Base-by-base conservation (phyloP, 2,329 filamentous ascomycete species). In the Pseudohalonectria lignicola region DNA sequence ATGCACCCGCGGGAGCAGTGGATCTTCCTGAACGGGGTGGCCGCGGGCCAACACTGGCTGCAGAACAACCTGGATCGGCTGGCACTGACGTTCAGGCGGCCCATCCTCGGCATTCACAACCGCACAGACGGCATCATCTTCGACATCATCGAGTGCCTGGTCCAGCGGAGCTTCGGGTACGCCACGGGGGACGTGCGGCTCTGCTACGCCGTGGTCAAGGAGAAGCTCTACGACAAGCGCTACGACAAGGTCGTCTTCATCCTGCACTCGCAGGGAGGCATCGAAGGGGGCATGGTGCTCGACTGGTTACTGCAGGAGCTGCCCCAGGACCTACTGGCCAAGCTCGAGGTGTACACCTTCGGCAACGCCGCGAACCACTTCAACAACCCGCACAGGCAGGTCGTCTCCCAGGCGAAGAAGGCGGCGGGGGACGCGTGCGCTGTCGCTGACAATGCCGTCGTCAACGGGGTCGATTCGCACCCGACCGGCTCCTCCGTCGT, bases 351-450 rank as follows among this genome's bases (percentile, higher is more conserved):
- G 3, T 81, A 79, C 55, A 88, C 83, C 0, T 90, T 90, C 53
- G 84, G 82, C 20, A 82, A 76, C 41, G 83, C 82, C 0, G 80
- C 84, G 1, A 86, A 86, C 49, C 82, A 88, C 54, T 88, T 86
- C 63, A 87, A 87, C 55, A 86, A 86, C 45, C 84, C 83, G 0
- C 70, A 75, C 46, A 64, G 69, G 3, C 68, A 71, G 41, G 48
- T 62, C 10, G 49, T 57, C 2, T 67, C 66, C 1, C 69, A 76
- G 43, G n/a, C n/a, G n/a, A n/a, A n/a, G n/a, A 47, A 49, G 5
- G 47, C 50, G 4, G 55, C 32, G n/a, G 26, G 23, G 30, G n/a
- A n/a, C n/a, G n/a, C n/a, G n/a, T n/a, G n/a, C n/a, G 36, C 36
- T 2, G 32, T 31, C 36, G 28, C 36, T 7, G 29, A 18, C 19